Evolutionary conservation across 257 asterid species (phyloP), one percentile per base, ranked within the genome.

Genomic region (Osmanthus fragrans): DNA sequence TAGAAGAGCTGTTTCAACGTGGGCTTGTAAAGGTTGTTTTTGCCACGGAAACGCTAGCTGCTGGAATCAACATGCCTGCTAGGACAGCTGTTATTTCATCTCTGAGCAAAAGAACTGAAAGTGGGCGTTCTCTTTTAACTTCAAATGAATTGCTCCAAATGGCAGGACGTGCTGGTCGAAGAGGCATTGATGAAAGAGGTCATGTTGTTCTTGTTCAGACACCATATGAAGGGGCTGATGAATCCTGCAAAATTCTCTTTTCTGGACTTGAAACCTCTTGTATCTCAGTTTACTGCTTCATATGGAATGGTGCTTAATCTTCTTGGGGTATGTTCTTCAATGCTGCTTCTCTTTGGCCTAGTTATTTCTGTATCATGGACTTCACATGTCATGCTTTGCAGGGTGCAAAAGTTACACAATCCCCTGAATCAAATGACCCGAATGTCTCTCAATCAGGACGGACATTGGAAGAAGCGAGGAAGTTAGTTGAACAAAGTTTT

Each of bases 101-200:
- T 83, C 94, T 95, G 82, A 90, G 92, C 92, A 95, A 93, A 90
- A 89, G 97, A 85, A 90, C 84, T 67, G 97, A 93, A 71, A 93
- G 92, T 87, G 98, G 97, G 13, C 97, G 91, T 77, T 83, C 90
- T 18, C 91, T 87, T 54, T 85, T 95, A 75, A 91, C 81, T 80
- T 87, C 99, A 74, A 95, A 95, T 72, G 99, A 93, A 70, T 86
- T 95, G 85, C 92, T 95, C 69, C 99, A 95, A 86, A 95, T 95
- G 98, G 99, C 99, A 54, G 99, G 99, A 11, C 98, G 99, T 70
- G 97, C 99, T 70, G 99, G 99, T 63, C 98, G 99, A 79, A 90
- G 98, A 83, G 99, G 99, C 81, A 93, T 93, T 85, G 99, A 95
- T 82, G 90, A 89, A 76, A 90, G 83, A 83, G 99, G 99, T 80